Evolutionary conservation across 2,329 filamentous ascomycete genomes (phyloP).

Genomic region (Hypocrella siamensis): DNA sequence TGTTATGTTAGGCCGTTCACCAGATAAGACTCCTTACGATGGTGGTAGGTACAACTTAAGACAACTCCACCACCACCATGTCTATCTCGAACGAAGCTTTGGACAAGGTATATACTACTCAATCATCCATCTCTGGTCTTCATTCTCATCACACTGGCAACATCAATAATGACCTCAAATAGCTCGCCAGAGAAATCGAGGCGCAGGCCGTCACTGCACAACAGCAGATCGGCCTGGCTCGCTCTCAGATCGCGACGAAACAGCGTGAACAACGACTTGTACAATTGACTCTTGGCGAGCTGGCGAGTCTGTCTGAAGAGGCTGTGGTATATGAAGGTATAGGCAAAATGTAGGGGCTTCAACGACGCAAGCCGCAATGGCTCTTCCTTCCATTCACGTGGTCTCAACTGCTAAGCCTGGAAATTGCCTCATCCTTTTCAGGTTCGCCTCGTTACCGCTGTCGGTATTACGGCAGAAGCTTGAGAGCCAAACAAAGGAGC

Average conservation of each 20-base stretch:
- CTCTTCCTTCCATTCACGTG: constrained; percentile 5
- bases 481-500: constrained; percentile 53
- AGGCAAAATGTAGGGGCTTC: constrained; percentile 95
- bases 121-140: no score
- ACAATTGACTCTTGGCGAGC: constrained; percentile 72
- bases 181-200: constrained; percentile 92
- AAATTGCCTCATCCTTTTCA: constrained; percentile 20
- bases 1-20: no score
- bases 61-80: no score
- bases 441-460: constrained; percentile 75
- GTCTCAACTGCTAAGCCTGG: not conserved
- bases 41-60: no score
- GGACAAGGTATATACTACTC: constrained; percentile 91
- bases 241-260: constrained; percentile 70
- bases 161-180: not conserved
- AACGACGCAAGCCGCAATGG: no score
- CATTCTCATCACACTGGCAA: no score
- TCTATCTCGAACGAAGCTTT: constrained; percentile 87
- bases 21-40: no score
- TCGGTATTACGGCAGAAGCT: constrained; percentile 62
- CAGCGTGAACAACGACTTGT: constrained; percentile 80
- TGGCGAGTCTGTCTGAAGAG: constrained; percentile 56
- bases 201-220: constrained; percentile 75
- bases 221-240: constrained; percentile 80
- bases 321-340: constrained; percentile 88